Evolutionary conservation across 257 asterid genomes (phyloP), one percentile per base, ranked within the genome.

Genomic region (Primulina eburnea): DNA sequence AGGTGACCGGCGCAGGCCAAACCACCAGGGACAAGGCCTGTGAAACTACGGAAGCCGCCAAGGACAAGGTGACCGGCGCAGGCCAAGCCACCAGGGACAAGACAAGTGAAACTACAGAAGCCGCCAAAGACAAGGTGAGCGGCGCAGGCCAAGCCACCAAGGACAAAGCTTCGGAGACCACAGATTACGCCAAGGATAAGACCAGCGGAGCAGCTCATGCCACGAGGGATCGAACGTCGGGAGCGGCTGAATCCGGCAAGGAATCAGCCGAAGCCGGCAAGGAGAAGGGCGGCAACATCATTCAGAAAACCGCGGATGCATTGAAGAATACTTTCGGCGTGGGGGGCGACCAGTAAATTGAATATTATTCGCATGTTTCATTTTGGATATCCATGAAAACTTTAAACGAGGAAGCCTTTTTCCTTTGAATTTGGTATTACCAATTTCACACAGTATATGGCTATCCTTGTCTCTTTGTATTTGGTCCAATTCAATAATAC

Each of bases 231-330:
- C 88, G 87, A 80, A 96, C 93, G 2, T 69, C 85, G 2, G 76
- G 82, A 24, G 81, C 80, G 91, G 71, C 86, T 0, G 83, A 87
- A 73, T 68, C 84, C 0, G 93, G 89, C 0, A 80, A 80, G 65
- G 96, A 89, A 75, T 76, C 85, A 1, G 91, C 95, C 1, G 68
- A 75, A 65, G 87, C 96, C 0, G 96, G 96, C 34, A 83, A 85
- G 69, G 92, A 93, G 70, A 79, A 85, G 76, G 80, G 89, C 0
- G 99, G 99, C 0, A 91, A 96, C 0, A 4, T 82, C 1, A 32
- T 92, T 43, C 88, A 82, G 68, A 71, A 84, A 67, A 90, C 97
- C 0, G 97, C 93, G 5, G 88, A 89, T 40, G 87, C 87, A 7
- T 67, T 73, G 9, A 82, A 85, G 84, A 74, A 78, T 0, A 74